Conservation (phyloP, 805 yeast species). For the Zygotorulaspora sp. region DNA sequence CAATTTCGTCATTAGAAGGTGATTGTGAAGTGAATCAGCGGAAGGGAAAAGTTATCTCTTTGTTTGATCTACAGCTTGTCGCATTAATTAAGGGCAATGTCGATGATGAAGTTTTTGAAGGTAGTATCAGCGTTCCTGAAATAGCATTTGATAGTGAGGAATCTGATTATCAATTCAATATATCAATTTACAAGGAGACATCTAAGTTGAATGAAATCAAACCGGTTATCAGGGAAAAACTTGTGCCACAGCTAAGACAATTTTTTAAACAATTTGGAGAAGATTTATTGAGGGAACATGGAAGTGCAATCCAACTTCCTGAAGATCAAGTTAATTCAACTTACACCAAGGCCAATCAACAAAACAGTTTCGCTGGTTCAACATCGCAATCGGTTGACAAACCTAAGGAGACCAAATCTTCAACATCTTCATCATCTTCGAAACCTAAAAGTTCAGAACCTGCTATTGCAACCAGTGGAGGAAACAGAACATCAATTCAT, state of each 20-base stretch:
- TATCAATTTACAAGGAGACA: slow-evolving; percentile 54
- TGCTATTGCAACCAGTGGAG: slow-evolving; percentile 13
- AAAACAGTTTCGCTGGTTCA: slow-evolving; percentile 25
- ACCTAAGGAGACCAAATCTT: slow-evolving; percentile 7
- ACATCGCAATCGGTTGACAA: slow-evolving; percentile 6
- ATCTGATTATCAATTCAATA: slow-evolving; percentile 81
- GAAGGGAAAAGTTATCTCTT: slow-evolving; percentile 90
- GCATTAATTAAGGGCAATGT: slow-evolving; percentile 52
- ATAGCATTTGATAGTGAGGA: slow-evolving; percentile 86
- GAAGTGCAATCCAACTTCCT: slow-evolving; percentile 82
- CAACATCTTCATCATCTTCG: slow-evolving; percentile 11
- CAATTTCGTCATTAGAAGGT: slow-evolving; percentile 62
- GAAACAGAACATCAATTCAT: slow-evolving; percentile 73
- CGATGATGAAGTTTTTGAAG: slow-evolving; percentile 46
- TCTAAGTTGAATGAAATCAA: slow-evolving; percentile 51
- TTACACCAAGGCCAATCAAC: slow-evolving; percentile 50
- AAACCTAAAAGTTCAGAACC: slow-evolving; percentile 14
- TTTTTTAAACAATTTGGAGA: slow-evolving; percentile 62
- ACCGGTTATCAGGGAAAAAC: slow-evolving; percentile 45
- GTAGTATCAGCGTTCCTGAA: slow-evolving; percentile 83
- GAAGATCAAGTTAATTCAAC: slow-evolving; percentile 57
- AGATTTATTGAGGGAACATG: slow-evolving; percentile 70
- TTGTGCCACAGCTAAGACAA: slow-evolving; percentile 68
- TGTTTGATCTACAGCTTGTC: slow-evolving; percentile 74
- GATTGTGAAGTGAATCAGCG: slow-evolving; percentile 97